These are phyloP conservation scores for Penicillium arizonense DNA, from an alignment of 495 filamentous ascomycete genomes.

Conservation along the genomic window DNA sequence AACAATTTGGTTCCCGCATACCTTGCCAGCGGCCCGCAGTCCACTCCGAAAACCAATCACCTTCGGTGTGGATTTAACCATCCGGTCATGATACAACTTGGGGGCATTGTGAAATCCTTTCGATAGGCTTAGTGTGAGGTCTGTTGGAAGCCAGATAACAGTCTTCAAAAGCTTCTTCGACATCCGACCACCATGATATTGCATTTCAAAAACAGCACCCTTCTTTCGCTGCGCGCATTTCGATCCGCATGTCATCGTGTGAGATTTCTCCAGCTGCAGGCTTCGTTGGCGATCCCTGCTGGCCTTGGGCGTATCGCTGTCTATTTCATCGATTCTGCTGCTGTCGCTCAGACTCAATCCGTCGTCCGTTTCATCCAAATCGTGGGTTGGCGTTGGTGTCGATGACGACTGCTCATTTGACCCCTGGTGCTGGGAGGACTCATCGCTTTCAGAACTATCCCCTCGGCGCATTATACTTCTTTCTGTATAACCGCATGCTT, in stretches of 20 bases:
- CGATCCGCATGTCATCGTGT: slow-evolving; percentile 12
- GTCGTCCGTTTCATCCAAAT: too few relatives aligned
- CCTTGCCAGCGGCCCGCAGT: slow-evolving; percentile 61
- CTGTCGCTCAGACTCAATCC: not conserved
- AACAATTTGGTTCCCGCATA: slow-evolving; percentile 22
- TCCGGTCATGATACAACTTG: slow-evolving; percentile 74
- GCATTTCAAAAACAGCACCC: slow-evolving; percentile 28
- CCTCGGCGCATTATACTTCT: slow-evolving; percentile 2
- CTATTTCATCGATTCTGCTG: not conserved
- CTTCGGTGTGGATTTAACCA: slow-evolving; percentile 64
- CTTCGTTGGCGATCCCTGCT: slow-evolving; percentile 5
- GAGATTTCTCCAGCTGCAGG: slow-evolving; percentile 10
- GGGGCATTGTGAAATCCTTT: slow-evolving; percentile 87
- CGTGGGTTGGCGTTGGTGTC: too few relatives aligned
- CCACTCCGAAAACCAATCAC: slow-evolving; percentile 73
- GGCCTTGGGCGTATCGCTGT: not conserved
- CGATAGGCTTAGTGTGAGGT: slow-evolving; percentile 73
- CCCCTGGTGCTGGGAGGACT: not conserved
- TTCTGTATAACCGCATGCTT: not conserved
- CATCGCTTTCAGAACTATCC: not conserved
- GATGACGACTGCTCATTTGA: too few relatives aligned
- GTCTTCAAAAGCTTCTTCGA: slow-evolving; percentile 65
- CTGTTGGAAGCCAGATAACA: slow-evolving; percentile 74
- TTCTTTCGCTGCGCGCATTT: not conserved
- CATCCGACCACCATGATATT: slow-evolving; percentile 24